phyloP scores from a whole-genome alignment of 2,329 filamentous ascomycete genomes.

The Neoscytalidium dimidiatum region DNA sequence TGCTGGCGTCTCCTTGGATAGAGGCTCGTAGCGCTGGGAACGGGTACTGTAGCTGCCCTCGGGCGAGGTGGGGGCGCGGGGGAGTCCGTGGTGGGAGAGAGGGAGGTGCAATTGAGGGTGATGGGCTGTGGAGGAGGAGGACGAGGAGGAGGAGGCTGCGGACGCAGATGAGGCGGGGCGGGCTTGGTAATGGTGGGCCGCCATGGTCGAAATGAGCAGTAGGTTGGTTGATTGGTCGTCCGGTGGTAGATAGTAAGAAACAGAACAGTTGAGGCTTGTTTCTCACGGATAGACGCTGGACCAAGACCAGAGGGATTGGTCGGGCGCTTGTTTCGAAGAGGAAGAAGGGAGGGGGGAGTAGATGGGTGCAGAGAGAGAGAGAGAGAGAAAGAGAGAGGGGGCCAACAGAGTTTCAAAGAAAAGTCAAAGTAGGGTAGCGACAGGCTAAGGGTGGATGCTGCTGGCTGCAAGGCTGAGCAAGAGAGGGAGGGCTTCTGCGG shows the following conservation, averaged over 20 bases:
- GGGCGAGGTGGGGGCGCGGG: constrained; percentile 13
- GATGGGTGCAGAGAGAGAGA: not conserved
- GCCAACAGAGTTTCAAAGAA: constrained; percentile 7
- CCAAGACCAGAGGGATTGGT: not conserved
- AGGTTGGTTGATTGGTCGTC: not conserved
- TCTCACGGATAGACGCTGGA: not conserved
- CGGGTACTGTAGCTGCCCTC: constrained; percentile 11
- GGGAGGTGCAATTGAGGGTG: constrained; percentile 16
- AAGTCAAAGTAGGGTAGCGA: constrained; percentile 12
- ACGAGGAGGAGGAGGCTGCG: not conserved
- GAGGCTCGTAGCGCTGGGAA: constrained; percentile 15
- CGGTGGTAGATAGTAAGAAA: too few relatives aligned
- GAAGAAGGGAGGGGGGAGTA: not conserved
- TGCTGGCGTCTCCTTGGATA: not conserved
- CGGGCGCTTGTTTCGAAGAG: not conserved
- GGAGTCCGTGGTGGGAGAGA: constrained; percentile 18
- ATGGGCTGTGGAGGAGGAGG: not conserved
- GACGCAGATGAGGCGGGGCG: not conserved
- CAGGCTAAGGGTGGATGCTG: not conserved
- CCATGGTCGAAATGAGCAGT: not conserved
- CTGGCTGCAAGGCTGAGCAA: not conserved
- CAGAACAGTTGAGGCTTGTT: not conserved
- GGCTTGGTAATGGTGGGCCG: not conserved
- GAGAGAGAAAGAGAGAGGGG: not conserved
- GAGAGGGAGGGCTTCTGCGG: not conserved